These are phyloP conservation scores for Plasmodium malariae DNA, from an alignment of 169 alveolate genomes.

Conservation along the genomic window DNA sequence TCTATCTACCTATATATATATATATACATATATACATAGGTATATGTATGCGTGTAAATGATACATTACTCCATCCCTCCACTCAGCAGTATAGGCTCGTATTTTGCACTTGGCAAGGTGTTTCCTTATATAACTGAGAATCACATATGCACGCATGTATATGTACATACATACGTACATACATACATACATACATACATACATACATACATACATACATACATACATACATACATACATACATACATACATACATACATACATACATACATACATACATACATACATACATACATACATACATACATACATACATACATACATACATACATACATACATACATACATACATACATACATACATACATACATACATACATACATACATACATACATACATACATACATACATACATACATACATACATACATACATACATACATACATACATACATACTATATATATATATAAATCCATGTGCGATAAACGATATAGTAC, in stretches of 20 bases:
- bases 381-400: not conserved
- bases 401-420: not conserved
- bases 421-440: not conserved
- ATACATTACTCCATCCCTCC: too few species aligned
- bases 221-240: slow-evolving; percentile 2
- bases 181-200: not conserved
- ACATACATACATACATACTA: not conserved
- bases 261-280: not conserved
- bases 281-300: not conserved
- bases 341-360: not conserved
- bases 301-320: not conserved
- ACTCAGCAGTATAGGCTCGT: too few species aligned
- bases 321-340: not conserved
- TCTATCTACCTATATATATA: too few species aligned
- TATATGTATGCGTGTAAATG: not conserved
- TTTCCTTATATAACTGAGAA: too few species aligned
- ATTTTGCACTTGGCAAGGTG: too few species aligned
- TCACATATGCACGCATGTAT: too few species aligned
- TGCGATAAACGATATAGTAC: not conserved
- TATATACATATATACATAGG: not conserved
- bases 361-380: not conserved
- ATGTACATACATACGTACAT: not conserved
- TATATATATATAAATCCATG: not conserved
- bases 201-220: not conserved
- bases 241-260: not conserved